These are phyloP conservation scores for Pleurotus salmoneostramineus DNA, from an alignment of 768 basidiomycete species.

Conservation along the genomic window DNA sequence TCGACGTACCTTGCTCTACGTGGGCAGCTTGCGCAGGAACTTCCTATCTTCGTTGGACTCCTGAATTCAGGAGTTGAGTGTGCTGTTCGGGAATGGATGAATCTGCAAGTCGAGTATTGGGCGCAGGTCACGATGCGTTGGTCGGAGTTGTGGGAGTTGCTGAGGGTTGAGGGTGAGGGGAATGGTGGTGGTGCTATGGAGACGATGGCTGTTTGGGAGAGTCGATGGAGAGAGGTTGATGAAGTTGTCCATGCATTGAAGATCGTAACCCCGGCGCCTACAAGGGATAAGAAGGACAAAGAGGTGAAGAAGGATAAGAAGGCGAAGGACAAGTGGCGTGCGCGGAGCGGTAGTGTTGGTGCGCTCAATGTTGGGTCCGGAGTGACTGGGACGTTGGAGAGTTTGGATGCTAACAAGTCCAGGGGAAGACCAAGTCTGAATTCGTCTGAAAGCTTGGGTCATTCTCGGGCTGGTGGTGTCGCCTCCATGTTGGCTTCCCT, in stretches of 20 bases:
- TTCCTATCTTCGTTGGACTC: conserved; percentile 58
- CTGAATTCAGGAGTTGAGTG: conserved; percentile 57
- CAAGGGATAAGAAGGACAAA: conserved; percentile 5
- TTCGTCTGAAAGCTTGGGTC: neutral
- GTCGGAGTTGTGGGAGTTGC: conserved; percentile 82
- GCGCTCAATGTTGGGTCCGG: neutral
- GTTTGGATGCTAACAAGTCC: neutral
- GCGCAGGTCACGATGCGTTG: conserved; percentile 57
- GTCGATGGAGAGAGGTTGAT: conserved; percentile 67
- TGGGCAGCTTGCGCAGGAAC: conserved; percentile 65
- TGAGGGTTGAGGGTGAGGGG: conserved; percentile 67
- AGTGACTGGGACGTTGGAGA: conserved; percentile 1
- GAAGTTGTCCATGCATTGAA: conserved; percentile 33
- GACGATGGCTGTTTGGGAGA: conserved; percentile 69
- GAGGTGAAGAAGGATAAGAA: conserved; percentile 14
- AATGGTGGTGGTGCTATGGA: conserved; percentile 65
- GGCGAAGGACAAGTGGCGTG: conserved; percentile 15
- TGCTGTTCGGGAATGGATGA: conserved; percentile 47
- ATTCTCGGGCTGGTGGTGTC: conserved; percentile 9
- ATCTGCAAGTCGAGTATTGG: conserved; percentile 61
- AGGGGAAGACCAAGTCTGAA: neutral
- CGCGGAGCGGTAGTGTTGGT: neutral
- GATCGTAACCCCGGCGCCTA: conserved; percentile 21
- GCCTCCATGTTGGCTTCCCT: conserved; percentile 20
- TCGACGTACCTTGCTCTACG: conserved; percentile 75